Evolutionary conservation across 2,329 filamentous ascomycete genomes (phyloP).

Genomic region (Cytospora paraplurivora): DNA sequence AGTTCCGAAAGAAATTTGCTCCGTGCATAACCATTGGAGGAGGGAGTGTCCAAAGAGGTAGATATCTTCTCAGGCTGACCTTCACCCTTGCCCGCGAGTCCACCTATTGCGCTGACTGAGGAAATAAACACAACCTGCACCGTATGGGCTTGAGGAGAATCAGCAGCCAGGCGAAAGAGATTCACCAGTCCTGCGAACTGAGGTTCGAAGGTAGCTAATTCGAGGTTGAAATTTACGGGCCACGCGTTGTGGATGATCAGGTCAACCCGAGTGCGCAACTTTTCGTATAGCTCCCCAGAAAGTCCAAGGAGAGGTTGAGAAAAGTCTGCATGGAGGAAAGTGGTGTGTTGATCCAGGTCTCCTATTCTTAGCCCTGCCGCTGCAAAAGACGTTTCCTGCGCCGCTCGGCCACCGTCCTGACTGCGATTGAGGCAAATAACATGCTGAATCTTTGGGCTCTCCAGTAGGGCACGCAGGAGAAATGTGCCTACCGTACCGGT

Average conservation of each 20-base stretch:
- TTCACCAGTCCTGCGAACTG: slow-evolving; percentile 47
- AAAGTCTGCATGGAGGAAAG: slow-evolving; percentile 31
- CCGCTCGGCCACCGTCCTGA: slow-evolving; percentile 4
- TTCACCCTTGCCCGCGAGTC: neutral
- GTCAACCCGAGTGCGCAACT: slow-evolving; percentile 23
- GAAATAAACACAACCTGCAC: slow-evolving; percentile 1
- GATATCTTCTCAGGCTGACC: slow-evolving; percentile 1
- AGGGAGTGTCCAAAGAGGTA: slow-evolving; percentile 1
- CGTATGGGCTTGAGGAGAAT: slow-evolving; percentile 25
- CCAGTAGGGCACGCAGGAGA: neutral
- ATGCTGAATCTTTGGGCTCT: neutral
- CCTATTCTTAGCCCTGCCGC: neutral
- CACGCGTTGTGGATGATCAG: slow-evolving; percentile 49
- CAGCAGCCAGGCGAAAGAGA: slow-evolving; percentile 37
- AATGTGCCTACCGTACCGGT: slow-evolving; percentile 19
- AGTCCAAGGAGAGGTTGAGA: slow-evolving; percentile 31
- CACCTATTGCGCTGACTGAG: neutral
- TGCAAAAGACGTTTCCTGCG: neutral
- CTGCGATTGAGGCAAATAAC: slow-evolving; percentile 13
- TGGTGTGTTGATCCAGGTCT: slow-evolving; percentile 2
- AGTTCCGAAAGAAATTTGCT: slow-evolving; percentile 44
- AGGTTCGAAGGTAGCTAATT: slow-evolving; percentile 45
- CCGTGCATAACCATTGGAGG: slow-evolving; percentile 37
- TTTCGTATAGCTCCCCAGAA: slow-evolving; percentile 25
- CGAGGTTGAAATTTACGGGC: slow-evolving; percentile 55